Percentiles rank a stretch among this genome's conserved stretches.
Conservation (phyloP, 345 rosid species). For the Leavenworthia alabamica region DNA sequence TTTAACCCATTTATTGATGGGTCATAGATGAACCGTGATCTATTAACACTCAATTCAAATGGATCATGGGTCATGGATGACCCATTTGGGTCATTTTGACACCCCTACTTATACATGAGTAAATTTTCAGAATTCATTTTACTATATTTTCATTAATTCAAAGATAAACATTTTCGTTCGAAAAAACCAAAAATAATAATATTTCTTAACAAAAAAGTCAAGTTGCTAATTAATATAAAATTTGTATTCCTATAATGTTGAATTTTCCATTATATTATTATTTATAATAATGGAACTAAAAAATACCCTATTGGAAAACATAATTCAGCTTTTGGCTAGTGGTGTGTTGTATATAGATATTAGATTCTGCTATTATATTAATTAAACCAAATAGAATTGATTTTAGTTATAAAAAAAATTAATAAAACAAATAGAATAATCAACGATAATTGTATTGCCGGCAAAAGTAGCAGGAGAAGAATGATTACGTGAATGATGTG, state of each 20-base stretch:
- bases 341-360: neutral
- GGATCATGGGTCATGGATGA: too few species aligned
- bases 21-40: too few species aligned
- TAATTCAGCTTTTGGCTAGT: neutral
- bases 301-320: neutral
- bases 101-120: neutral
- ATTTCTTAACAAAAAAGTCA: neutral
- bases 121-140: neutral
- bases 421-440: neutral
- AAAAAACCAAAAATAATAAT: neutral
- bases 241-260: neutral
- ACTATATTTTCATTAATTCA: neutral
- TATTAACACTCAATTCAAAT: too few species aligned
- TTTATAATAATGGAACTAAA: neutral
- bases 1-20: too few species aligned
- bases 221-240: neutral
- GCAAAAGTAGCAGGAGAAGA: slow-evolving; percentile 35
- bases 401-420: neutral
- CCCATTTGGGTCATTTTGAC: too few species aligned
- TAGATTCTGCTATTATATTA: neutral
- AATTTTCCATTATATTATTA: neutral
- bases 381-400: neutral
- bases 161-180: neutral
- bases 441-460: slow-evolving; percentile 1
- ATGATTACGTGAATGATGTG: slow-evolving; percentile 75